A percentile compares a stretch with the other conserved stretches of the same genome.
These are phyloP conservation scores for Micractinium sp. DNA, from an alignment of 139 green algal species.

Conservation along the genomic window DNA sequence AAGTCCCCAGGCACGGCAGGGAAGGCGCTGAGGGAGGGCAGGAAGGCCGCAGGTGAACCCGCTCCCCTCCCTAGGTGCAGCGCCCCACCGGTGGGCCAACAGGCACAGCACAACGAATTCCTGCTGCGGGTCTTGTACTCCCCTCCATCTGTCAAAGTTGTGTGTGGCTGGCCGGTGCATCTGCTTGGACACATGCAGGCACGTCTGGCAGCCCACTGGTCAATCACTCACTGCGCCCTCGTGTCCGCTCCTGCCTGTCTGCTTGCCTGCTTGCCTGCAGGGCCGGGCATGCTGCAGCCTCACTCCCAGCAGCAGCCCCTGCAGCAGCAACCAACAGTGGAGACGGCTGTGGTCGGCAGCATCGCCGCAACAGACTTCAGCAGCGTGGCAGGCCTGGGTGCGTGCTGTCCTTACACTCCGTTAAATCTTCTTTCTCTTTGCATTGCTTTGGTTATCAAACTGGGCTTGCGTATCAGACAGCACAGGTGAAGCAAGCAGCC, in stretches of 20 bases:
- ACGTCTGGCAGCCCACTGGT: neutral
- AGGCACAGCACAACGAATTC: neutral
- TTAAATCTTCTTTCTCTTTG: neutral
- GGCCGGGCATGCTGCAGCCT: neutral
- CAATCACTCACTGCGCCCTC: too few species aligned
- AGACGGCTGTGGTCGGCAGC: slow-evolving; percentile 26
- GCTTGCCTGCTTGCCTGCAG: neutral
- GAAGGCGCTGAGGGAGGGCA: neutral
- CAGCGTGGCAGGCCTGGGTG: slow-evolving; percentile 30
- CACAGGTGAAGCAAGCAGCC: neutral
- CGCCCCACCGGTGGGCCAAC: neutral
- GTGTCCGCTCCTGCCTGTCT: neutral
- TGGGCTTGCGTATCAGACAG: too few species aligned
- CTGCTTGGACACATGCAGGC: too few species aligned
- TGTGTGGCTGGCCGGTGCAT: neutral
- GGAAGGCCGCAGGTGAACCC: neutral
- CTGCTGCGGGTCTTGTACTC: neutral
- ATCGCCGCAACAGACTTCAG: slow-evolving; percentile 34
- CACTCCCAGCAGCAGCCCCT: neutral
- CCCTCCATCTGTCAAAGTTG: neutral
- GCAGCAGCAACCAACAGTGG: slow-evolving; percentile 8
- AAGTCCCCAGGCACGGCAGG: neutral
- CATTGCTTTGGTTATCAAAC: too few species aligned
- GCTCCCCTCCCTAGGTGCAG: neutral
- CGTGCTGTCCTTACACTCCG: neutral